phyloP scores from a whole-genome alignment of 805 yeast species.

The Saccharomycopsis sp. region DNA sequence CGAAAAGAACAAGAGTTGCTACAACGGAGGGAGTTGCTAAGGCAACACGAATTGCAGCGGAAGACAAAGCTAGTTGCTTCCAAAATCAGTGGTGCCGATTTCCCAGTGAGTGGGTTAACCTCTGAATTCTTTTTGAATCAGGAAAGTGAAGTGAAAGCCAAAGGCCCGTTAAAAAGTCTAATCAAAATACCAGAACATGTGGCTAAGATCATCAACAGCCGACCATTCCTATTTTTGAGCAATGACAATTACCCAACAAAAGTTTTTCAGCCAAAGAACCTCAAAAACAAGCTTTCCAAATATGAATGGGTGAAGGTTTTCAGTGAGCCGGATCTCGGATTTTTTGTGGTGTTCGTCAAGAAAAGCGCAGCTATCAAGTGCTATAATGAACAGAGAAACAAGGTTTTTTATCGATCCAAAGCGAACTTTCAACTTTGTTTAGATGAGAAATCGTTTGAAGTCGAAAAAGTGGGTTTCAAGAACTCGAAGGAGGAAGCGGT shows the following conservation, averaged over 20 bases:
- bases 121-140: not conserved
- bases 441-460: constrained; percentile 12
- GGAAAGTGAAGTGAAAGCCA: constrained; percentile 15
- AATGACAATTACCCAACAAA: constrained; percentile 41
- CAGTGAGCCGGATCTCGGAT: constrained; percentile 50
- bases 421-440: constrained; percentile 12
- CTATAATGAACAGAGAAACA: constrained; percentile 52
- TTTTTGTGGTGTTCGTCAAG: constrained; percentile 60
- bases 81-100: not conserved
- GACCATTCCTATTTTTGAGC: constrained; percentile 50
- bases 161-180: constrained; percentile 19
- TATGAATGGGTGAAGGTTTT: constrained; percentile 62
- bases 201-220: constrained; percentile 39
- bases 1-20: constrained; percentile 19
- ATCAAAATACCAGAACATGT: constrained; percentile 40
- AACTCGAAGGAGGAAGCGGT: constrained; percentile 51
- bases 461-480: constrained; percentile 4
- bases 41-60: not conserved
- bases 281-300: constrained; percentile 47
- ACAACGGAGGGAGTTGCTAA: constrained; percentile 5
- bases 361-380: constrained; percentile 50
- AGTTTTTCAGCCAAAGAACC: constrained; percentile 31
- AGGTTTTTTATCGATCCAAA: constrained; percentile 27
- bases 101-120: constrained; percentile 1
- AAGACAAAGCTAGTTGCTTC: not conserved